phyloP scores from a whole-genome alignment of 306 rosid species.

The Canavalia gladiata region DNA sequence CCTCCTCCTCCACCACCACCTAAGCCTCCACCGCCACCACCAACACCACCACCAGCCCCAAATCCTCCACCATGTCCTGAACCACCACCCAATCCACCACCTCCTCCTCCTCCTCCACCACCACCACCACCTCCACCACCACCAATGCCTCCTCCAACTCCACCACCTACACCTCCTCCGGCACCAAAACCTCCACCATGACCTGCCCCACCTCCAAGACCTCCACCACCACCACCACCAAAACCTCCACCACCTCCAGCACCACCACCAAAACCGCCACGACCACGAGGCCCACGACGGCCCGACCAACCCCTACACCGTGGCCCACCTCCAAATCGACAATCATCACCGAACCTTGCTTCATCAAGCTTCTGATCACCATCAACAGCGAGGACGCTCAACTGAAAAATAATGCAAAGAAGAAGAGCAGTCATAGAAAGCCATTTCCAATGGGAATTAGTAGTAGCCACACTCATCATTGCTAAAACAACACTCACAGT shows the following conservation, averaged over 20 bases:
- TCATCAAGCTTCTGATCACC: slow-evolving; percentile 67
- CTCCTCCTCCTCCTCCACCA: slow-evolving; percentile 41
- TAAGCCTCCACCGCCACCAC: slow-evolving; percentile 51
- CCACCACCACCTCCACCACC: slow-evolving; percentile 48
- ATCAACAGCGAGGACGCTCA: slow-evolving; percentile 55
- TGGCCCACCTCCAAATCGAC: slow-evolving; percentile 66
- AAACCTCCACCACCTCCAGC: slow-evolving; percentile 42
- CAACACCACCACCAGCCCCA: slow-evolving; percentile 54
- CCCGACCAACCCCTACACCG: slow-evolving; percentile 61
- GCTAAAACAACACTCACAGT: background rate
- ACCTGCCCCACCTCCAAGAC: slow-evolving; percentile 51
- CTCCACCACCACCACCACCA: slow-evolving; percentile 40
- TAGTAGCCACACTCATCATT: slow-evolving; percentile 46
- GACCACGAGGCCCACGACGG: slow-evolving; percentile 57
- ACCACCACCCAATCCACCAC: slow-evolving; percentile 52
- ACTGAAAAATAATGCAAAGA: slow-evolving; percentile 65
- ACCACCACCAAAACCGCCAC: slow-evolving; percentile 27
- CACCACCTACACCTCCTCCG: slow-evolving; percentile 53
- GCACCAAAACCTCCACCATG: slow-evolving; percentile 58
- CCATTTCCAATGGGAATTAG: slow-evolving; percentile 60
- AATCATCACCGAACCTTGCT: slow-evolving; percentile 59
- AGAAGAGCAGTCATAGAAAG: slow-evolving; percentile 50
- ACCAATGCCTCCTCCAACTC: slow-evolving; percentile 47
- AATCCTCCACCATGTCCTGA: slow-evolving; percentile 55
- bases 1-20: slow-evolving; percentile 52